Conservation (phyloP, 805 yeast genomes). For the Kregervanrija fluxuum region DNA sequence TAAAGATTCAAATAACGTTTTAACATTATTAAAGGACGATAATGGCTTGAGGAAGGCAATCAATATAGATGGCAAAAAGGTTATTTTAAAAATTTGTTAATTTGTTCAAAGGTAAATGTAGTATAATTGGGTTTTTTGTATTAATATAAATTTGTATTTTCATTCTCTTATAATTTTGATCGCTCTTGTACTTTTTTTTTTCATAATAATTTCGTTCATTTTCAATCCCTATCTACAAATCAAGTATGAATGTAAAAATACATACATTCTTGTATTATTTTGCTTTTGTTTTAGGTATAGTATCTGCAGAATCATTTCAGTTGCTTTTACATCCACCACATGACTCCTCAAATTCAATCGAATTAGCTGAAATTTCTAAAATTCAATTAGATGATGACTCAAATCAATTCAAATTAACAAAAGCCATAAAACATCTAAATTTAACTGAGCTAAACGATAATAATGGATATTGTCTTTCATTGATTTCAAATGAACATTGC, state of each 20-base stretch:
- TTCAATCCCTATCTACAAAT: too few species aligned
- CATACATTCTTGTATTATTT: too few species aligned
- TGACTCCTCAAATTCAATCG: too few species aligned
- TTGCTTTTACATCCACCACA: not conserved
- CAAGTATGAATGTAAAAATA: too few species aligned
- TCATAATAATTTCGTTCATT: not conserved
- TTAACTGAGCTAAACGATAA: not conserved
- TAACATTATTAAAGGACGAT: conserved; percentile 13
- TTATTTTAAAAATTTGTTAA: conserved; percentile 10
- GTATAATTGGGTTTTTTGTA: not conserved
- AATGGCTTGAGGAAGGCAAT: conserved; percentile 11
- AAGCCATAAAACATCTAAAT: too few species aligned
- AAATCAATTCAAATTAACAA: too few species aligned
- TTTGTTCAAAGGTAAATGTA: not conserved
- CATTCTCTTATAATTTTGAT: not conserved
- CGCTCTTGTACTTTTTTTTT: not conserved
- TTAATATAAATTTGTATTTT: not conserved
- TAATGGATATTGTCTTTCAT: conserved; percentile 2
- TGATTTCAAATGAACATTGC: not conserved
- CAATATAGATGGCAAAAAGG: conserved; percentile 7
- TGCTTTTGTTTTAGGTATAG: too few species aligned
- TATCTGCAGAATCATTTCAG: not conserved
- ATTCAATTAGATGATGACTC: too few species aligned
- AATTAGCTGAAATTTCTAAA: too few species aligned
- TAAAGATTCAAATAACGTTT: conserved; percentile 12